These are phyloP conservation scores for Cyamopsis tetragonoloba DNA, from an alignment of 306 rosid species.

Conservation along the genomic window DNA sequence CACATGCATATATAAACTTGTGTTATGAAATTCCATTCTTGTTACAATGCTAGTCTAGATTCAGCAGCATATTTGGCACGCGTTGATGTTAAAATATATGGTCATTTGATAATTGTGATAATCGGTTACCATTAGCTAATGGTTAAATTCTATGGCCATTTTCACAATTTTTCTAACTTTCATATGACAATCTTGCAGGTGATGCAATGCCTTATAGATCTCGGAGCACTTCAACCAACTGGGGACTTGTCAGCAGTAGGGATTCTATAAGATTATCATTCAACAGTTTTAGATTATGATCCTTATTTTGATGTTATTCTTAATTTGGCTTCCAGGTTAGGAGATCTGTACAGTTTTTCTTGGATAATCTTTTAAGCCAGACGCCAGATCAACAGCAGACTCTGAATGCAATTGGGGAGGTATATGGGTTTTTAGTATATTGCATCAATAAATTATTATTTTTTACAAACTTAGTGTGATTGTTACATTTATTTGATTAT, in stretches of 20 bases:
- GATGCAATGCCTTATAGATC: conserved; percentile 72
- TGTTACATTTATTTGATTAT: too few relatives aligned
- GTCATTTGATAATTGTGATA: neutral
- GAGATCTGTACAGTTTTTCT: conserved; percentile 82
- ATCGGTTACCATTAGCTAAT: neutral
- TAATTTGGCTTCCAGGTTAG: conserved; percentile 46
- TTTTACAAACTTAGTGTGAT: neutral
- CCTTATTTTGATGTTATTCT: neutral
- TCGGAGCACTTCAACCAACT: conserved; percentile 85
- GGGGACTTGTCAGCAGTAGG: conserved; percentile 73
- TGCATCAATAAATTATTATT: neutral
- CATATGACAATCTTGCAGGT: conserved; percentile 47
- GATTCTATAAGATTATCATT: neutral
- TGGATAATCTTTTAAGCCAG: conserved; percentile 71
- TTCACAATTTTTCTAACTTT: conserved; percentile 17
- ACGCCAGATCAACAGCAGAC: conserved; percentile 73
- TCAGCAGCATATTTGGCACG: neutral
- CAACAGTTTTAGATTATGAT: neutral
- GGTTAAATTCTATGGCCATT: neutral
- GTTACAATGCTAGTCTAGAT: neutral
- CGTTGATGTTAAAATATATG: neutral
- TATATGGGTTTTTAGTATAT: conserved; percentile 23
- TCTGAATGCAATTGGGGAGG: conserved; percentile 86
- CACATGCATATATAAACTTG: too few relatives aligned
- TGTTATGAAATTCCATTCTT: neutral